A percentile compares a stretch with the other conserved stretches of the same genome.
These are phyloP conservation scores for Talaromyces sp. DNA, from an alignment of 2,329 filamentous ascomycete genomes.

Conservation along the genomic window DNA sequence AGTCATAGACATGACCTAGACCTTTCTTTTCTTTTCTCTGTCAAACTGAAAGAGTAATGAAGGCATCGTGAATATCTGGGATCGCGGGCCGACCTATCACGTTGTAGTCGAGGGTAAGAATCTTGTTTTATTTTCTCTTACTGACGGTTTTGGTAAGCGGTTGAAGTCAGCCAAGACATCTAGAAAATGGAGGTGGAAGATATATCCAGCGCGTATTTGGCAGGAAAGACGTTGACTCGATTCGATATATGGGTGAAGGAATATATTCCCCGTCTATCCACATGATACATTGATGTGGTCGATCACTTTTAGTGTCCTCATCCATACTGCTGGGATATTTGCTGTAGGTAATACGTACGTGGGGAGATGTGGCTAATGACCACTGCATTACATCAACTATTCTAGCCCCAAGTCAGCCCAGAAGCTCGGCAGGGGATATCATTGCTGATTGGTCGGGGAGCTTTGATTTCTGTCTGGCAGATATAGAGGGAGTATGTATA, in stretches of 20 bases:
- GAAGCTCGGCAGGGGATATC: background rate
- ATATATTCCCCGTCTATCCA: background rate
- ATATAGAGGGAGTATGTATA: background rate
- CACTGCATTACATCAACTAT: background rate
- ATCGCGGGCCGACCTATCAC: background rate
- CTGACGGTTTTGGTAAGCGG: background rate
- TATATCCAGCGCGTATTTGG: background rate
- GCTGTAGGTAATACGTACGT: too few relatives aligned
- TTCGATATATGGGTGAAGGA: background rate
- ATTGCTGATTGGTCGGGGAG: background rate
- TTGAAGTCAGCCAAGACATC: background rate
- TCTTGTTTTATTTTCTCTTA: background rate
- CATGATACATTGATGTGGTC: background rate
- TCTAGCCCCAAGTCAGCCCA: background rate
- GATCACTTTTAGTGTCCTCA: background rate
- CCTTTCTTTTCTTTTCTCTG: background rate
- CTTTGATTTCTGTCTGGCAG: background rate
- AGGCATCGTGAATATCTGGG: conserved; percentile 1
- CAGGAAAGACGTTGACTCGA: background rate
- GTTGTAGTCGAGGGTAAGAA: background rate
- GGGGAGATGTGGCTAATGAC: background rate
- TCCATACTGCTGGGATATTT: too few relatives aligned
- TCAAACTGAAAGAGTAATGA: background rate
- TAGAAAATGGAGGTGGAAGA: background rate
- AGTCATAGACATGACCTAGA: background rate